Evolutionary conservation across 176 grass and related monocot species (phyloP), one percentile per base, ranked within the genome.

Genomic region (Phyllostachys edulis): DNA sequence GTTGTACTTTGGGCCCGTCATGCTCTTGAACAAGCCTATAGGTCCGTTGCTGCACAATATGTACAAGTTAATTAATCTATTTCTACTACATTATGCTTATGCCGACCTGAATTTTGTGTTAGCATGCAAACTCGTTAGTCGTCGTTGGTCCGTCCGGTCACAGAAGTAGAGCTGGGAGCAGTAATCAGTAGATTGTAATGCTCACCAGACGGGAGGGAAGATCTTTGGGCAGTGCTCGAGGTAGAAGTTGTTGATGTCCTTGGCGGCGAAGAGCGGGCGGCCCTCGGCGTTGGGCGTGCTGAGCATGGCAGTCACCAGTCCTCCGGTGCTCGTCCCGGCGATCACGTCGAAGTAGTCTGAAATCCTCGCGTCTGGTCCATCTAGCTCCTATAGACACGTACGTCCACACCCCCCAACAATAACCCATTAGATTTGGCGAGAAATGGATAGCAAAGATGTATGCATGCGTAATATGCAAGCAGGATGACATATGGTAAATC

Each of bases 331-430:
- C 1, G 82, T 97, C 64, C 92, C 92, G 18, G 90, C 86, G 34
- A 97, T 79, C 49, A 97, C 82, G 42, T 97, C 92, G 77, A 97
- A 97, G 47, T 97, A 97, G 41, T 97, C 90, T 0, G 90, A 70
- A 3, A 97, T 18, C 50, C 88, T 78, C 8, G 4, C 60, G 0
- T 68, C 67, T 0, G 46, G 29, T 0, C 79, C 88, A 4, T 90
- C 84, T 0, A 90, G 5, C 67, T 74, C 67, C 84, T 88, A 13
- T 29, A 29, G 29, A 29, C 29, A 29, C 29, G 29, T 14, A 24
- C 4, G 12, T 14, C 14, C 21, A 50, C 50, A 38, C 27, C 3
- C 8, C 4, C 37, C 21, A 52, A n/a, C 9, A 47, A 42, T 1
- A 2, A 18, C 6, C 54, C 37, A 68, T 69, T 7, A 80, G 47